phyloP scores from a whole-genome alignment of 139 green algal genomes.

The Tetradesmus lagerheimii region DNA sequence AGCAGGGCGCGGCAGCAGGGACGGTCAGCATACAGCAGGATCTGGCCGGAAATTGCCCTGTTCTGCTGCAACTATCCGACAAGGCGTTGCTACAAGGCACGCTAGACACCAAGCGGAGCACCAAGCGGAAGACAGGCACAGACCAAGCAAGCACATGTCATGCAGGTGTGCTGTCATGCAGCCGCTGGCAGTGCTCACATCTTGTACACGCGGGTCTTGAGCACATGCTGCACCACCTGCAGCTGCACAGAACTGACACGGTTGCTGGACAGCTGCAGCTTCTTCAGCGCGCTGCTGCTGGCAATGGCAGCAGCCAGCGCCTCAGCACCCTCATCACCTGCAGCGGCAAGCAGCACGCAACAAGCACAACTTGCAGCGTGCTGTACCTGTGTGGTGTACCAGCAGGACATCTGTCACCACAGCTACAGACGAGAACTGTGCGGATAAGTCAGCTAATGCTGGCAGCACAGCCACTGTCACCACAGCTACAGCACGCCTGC shows the following conservation, averaged over 20 bases:
- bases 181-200: background rate
- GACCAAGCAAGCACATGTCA: too few species aligned
- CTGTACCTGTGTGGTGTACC: background rate
- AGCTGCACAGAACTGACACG: slow-evolving; percentile 32
- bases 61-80: too few species aligned
- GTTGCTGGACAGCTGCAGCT: slow-evolving; percentile 52
- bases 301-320: slow-evolving; percentile 57
- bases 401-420: too few species aligned
- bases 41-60: too few species aligned
- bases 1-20: background rate
- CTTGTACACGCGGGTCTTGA: slow-evolving; percentile 16
- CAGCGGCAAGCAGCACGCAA: background rate
- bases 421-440: too few species aligned
- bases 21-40: too few species aligned
- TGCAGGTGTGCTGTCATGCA: background rate
- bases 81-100: too few species aligned
- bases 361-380: too few species aligned
- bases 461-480: too few species aligned
- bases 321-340: slow-evolving; percentile 46
- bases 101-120: too few species aligned
- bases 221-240: slow-evolving; percentile 40
- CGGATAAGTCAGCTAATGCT: too few species aligned
- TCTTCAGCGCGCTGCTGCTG: slow-evolving; percentile 41
- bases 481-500: background rate
- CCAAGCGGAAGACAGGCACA: background rate